These are phyloP conservation scores for Phytophthora idaei DNA, from an alignment of 352 stramenopile species.

Conservation along the genomic window DNA sequence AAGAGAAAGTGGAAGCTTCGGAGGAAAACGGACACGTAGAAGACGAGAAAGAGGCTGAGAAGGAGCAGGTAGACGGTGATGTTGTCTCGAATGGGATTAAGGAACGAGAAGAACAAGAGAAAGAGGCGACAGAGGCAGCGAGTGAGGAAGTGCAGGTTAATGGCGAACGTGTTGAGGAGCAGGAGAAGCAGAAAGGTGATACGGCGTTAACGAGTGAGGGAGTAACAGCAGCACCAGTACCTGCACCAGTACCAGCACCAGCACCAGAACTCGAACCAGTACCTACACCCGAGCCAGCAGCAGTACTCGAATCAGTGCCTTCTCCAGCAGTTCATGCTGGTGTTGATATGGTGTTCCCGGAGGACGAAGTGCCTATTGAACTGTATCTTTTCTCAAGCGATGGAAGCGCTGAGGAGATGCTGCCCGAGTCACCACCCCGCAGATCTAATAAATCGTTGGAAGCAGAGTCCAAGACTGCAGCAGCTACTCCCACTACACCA, in stretches of 20 bases:
- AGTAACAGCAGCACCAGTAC: background rate
- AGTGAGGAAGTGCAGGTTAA: conserved; percentile 5
- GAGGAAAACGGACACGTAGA: conserved; percentile 14
- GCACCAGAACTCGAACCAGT: background rate
- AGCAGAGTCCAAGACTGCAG: conserved; percentile 2
- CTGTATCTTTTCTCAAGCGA: conserved; percentile 46
- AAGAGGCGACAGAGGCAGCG: background rate
- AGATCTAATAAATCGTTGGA: conserved; percentile 5
- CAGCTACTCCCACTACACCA: conserved; percentile 2
- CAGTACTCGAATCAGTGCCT: conserved; percentile 2
- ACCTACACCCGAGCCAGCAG: background rate
- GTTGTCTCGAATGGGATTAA: conserved; percentile 2
- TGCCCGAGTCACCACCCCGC: conserved; percentile 5
- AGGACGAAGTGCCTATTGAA: conserved; percentile 42
- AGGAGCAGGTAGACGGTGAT: background rate
- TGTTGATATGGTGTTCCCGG: conserved; percentile 35
- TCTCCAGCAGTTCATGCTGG: conserved; percentile 25
- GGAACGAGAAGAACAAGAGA: background rate
- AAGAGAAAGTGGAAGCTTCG: conserved; percentile 11
- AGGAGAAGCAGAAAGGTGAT: conserved; percentile 5
- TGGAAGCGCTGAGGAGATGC: conserved; percentile 31
- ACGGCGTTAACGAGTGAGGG: background rate
- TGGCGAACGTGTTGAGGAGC: background rate
- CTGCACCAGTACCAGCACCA: background rate
- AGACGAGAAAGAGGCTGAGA: conserved; percentile 16